Percentiles rank a stretch among this genome's conserved stretches.
Conservation (phyloP, 176 grass and related monocot genomes). For the Avena eriantha region DNA sequence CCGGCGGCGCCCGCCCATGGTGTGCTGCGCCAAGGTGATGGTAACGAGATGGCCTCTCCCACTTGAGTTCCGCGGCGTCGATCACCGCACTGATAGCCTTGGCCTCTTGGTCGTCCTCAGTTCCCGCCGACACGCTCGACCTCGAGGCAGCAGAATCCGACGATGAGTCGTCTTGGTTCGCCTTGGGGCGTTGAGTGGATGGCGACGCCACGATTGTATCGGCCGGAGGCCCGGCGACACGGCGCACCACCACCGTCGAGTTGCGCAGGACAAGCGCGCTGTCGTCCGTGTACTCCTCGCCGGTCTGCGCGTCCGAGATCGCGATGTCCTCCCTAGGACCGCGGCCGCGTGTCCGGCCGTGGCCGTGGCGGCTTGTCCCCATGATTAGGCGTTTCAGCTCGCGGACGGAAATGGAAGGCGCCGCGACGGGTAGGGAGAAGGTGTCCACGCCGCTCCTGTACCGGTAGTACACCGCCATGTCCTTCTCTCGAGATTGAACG, state of each 20-base stretch:
- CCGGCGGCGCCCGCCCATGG: not conserved
- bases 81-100: not conserved
- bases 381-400: conserved; percentile 36
- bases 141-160: conserved; percentile 1
- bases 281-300: conserved; percentile 37
- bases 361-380: conserved; percentile 30
- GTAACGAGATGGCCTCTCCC: not conserved
- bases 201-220: conserved; percentile 27
- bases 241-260: conserved; percentile 36
- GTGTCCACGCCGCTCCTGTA: conserved; percentile 40
- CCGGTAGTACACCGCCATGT: conserved; percentile 38
- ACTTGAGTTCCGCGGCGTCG: conserved; percentile 27
- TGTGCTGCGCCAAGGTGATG: not conserved
- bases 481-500: not conserved
- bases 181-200: not conserved
- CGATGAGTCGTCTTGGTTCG: not conserved
- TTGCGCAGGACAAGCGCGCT: not conserved
- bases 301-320: not conserved
- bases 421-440: conserved; percentile 41
- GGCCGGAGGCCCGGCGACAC: conserved; percentile 27
- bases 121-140: not conserved
- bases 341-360: not conserved
- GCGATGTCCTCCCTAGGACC: conserved; percentile 41
- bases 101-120: not conserved
- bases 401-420: conserved; percentile 23